A percentile compares a stretch with the other conserved stretches of the same genome.
These are phyloP conservation scores for Trichothecium sympodiale DNA, from an alignment of 2,329 filamentous ascomycete genomes.

Conservation along the genomic window DNA sequence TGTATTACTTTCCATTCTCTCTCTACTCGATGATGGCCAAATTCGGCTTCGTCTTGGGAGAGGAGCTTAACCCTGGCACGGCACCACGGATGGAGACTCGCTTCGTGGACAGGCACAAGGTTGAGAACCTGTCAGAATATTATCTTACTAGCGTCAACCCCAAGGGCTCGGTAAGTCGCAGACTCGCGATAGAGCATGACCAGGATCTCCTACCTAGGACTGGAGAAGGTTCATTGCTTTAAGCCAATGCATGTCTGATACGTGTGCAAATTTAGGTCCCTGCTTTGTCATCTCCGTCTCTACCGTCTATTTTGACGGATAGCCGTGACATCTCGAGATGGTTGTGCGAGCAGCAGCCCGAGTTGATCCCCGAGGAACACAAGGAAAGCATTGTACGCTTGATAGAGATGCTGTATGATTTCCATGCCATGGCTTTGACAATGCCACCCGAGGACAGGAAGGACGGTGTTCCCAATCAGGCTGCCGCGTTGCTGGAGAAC, in stretches of 20 bases:
- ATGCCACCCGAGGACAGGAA: constrained; percentile 12
- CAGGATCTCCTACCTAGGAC: background rate
- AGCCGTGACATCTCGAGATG: constrained; percentile 16
- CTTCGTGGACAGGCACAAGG: constrained; percentile 14
- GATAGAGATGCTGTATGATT: constrained; percentile 14
- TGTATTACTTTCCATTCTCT: constrained; percentile 19
- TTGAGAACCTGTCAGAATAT: constrained; percentile 15
- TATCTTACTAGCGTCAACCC: constrained; percentile 16
- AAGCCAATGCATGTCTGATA: no score
- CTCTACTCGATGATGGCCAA: constrained; percentile 19
- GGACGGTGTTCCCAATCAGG: constrained; percentile 15
- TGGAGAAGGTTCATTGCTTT: no score
- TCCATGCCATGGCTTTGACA: constrained; percentile 14
- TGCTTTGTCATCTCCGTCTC: constrained; percentile 13
- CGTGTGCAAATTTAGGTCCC: constrained; percentile 13
- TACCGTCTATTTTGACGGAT: constrained; percentile 12
- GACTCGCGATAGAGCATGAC: no score
- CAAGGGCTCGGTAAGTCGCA: constrained; percentile 17
- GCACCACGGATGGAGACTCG: constrained; percentile 13
- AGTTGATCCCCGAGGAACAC: constrained; percentile 14
- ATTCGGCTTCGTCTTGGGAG: constrained; percentile 15
- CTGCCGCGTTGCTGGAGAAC: constrained; percentile 16
- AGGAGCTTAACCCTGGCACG: constrained; percentile 11
- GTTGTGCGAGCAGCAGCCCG: constrained; percentile 16
- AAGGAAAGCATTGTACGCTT: constrained; percentile 11